Percentiles rank a stretch among this genome's conserved stretches.
These are phyloP conservation scores for Beauveria bassiana DNA, from an alignment of 2,329 filamentous ascomycete species.

Conservation along the genomic window DNA sequence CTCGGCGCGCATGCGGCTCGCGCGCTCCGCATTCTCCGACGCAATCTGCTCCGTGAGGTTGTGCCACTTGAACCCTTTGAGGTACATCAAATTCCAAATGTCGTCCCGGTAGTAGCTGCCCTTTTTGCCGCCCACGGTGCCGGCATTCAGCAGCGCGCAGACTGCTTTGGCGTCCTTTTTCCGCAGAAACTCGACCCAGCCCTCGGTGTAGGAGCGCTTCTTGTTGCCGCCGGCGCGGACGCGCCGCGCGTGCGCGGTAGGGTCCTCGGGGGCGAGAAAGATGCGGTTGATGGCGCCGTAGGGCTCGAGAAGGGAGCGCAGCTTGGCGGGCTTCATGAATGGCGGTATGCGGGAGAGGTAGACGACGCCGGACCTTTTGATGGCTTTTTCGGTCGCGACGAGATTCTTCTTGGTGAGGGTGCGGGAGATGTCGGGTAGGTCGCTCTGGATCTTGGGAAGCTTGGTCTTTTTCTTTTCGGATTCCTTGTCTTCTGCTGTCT, in stretches of 20 bases:
- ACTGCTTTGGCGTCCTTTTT: slow-evolving; percentile 73
- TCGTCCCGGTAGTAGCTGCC: slow-evolving; percentile 77
- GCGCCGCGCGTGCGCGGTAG: slow-evolving; percentile 55
- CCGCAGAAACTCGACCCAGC: slow-evolving; percentile 75
- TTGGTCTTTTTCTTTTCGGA: slow-evolving; percentile 21
- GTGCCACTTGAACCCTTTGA: slow-evolving; percentile 79
- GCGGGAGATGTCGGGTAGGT: slow-evolving; percentile 42
- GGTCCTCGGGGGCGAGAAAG: slow-evolving; percentile 72
- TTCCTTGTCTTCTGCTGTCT: slow-evolving; percentile 11
- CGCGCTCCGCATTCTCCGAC: slow-evolving; percentile 71
- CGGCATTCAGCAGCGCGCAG: slow-evolving; percentile 68
- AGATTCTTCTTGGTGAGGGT: slow-evolving; percentile 61
- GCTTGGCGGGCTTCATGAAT: slow-evolving; percentile 78
- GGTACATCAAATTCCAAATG: slow-evolving; percentile 75
- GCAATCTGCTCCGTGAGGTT: slow-evolving; percentile 69
- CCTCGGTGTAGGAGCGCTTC: slow-evolving; percentile 73
- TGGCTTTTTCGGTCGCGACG: slow-evolving; percentile 53
- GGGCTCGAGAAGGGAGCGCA: slow-evolving; percentile 65
- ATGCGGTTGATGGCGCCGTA: slow-evolving; percentile 72
- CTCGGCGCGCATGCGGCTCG: slow-evolving; percentile 68
- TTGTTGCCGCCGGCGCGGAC: slow-evolving; percentile 72
- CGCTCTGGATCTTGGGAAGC: slow-evolving; percentile 21
- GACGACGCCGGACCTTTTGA: slow-evolving; percentile 69
- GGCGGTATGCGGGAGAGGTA: slow-evolving; percentile 80
- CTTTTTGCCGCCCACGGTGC: slow-evolving; percentile 77